Percentiles rank a stretch among this genome's conserved stretches.
Conservation (phyloP, 108 stramenopile genomes). For the Pseudonitzschia multistriata region DNA sequence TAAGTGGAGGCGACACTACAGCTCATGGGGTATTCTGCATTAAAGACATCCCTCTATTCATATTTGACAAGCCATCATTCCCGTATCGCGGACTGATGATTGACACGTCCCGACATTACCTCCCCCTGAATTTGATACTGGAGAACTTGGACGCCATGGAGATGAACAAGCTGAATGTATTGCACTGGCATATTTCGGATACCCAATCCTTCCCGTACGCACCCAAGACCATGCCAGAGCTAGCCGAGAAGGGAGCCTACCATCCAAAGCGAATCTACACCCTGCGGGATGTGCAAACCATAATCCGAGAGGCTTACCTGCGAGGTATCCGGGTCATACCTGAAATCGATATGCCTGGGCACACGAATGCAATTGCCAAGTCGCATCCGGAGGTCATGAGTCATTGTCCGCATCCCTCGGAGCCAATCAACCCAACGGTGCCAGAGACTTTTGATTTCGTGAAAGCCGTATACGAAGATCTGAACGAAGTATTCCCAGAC, state of each 20-base stretch:
- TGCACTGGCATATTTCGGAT: slow-evolving; percentile 83
- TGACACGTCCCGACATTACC: slow-evolving; percentile 77
- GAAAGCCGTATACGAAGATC: slow-evolving; percentile 36
- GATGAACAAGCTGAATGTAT: slow-evolving; percentile 67
- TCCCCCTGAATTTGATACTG: slow-evolving; percentile 57
- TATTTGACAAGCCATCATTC: slow-evolving; percentile 63
- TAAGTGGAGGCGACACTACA: neutral
- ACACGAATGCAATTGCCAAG: slow-evolving; percentile 39
- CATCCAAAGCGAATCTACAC: slow-evolving; percentile 45
- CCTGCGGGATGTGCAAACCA: slow-evolving; percentile 34
- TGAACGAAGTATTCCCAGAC: slow-evolving; percentile 42
- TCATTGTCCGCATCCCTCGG: slow-evolving; percentile 25
- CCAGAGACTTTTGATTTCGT: slow-evolving; percentile 39
- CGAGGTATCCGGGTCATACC: slow-evolving; percentile 69
- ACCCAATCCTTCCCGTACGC: slow-evolving; percentile 54
- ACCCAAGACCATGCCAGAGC: slow-evolving; percentile 31
- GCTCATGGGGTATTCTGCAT: slow-evolving; percentile 10
- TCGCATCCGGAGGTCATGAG: slow-evolving; percentile 40
- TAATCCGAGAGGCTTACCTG: slow-evolving; percentile 51
- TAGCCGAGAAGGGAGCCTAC: slow-evolving; percentile 46
- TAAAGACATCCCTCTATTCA: slow-evolving; percentile 25
- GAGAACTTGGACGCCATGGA: slow-evolving; percentile 61
- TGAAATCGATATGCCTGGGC: slow-evolving; percentile 79
- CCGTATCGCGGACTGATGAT: slow-evolving; percentile 74
- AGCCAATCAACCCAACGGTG: slow-evolving; percentile 41